A percentile compares a stretch with the other conserved stretches of the same genome.
phyloP scores from a whole-genome alignment of 805 yeast genomes.

The Spathaspora hagerdaliae region DNA sequence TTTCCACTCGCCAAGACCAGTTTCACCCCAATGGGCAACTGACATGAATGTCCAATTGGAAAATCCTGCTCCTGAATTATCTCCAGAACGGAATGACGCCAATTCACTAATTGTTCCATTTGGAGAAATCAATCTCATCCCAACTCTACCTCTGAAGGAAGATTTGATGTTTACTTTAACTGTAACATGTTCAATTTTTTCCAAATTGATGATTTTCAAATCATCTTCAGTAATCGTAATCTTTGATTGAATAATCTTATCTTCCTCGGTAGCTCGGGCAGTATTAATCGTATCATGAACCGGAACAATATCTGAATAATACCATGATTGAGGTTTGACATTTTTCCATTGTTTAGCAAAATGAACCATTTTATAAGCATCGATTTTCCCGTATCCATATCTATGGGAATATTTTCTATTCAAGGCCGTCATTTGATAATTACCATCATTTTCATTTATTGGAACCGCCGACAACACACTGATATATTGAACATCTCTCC shows the following conservation, averaged over 20 bases:
- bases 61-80: conserved; percentile 57
- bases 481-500: conserved; percentile 94
- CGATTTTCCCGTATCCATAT: conserved; percentile 91
- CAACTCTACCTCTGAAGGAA: conserved; percentile 63
- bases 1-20: conserved; percentile 79
- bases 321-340: conserved; percentile 92
- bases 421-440: conserved; percentile 70
- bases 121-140: conserved; percentile 69
- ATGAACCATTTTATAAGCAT: conserved; percentile 71
- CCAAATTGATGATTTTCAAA: conserved; percentile 55
- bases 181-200: conserved; percentile 79
- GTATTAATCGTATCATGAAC: conserved; percentile 24
- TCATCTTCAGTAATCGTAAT: conserved; percentile 44
- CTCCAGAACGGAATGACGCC: conserved; percentile 64
- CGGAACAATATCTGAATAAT: conserved; percentile 41
- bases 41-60: conserved; percentile 88
- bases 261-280: conserved; percentile 7
- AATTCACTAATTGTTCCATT: conserved; percentile 67
- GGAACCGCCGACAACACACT: conserved; percentile 68
- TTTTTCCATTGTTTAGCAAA: conserved; percentile 72
- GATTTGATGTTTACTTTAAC: conserved; percentile 71
- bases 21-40: conserved; percentile 97
- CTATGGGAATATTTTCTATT: conserved; percentile 72
- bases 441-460: conserved; percentile 62
- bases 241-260: conserved; percentile 22